These are phyloP conservation scores for Penicillium fimorum DNA, from an alignment of 495 filamentous ascomycete species.

Conservation along the genomic window DNA sequence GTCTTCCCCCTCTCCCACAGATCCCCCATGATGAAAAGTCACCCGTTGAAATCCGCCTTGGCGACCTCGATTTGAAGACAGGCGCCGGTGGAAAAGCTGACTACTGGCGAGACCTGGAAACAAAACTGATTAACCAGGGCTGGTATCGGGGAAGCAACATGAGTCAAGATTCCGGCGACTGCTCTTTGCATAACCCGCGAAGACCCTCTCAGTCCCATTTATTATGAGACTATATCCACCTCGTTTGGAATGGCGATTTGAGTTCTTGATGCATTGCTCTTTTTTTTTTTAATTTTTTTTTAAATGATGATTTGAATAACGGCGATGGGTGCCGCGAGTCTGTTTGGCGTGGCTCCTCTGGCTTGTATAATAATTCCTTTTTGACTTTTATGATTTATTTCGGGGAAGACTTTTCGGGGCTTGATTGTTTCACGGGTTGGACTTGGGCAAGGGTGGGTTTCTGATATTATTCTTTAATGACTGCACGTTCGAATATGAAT, in stretches of 20 bases:
- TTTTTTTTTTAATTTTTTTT: too few species aligned
- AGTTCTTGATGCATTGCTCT: neutral
- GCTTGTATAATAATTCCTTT: neutral
- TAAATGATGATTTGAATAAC: too few species aligned
- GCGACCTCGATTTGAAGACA: slow-evolving; percentile 88
- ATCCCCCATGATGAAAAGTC: slow-evolving; percentile 31
- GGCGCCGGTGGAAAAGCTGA: slow-evolving; percentile 60
- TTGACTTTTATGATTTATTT: neutral
- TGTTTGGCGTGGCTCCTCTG: neutral
- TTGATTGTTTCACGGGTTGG: neutral
- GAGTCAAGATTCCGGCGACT: slow-evolving; percentile 30
- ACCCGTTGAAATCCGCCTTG: slow-evolving; percentile 69
- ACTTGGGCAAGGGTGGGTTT: neutral
- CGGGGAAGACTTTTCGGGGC: neutral
- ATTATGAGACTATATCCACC: neutral
- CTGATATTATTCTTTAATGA: neutral
- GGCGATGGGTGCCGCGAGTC: neutral
- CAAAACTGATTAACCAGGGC: slow-evolving; percentile 60
- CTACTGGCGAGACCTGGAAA: slow-evolving; percentile 72
- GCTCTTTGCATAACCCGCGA: slow-evolving; percentile 29
- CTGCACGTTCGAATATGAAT: neutral
- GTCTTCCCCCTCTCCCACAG: slow-evolving; percentile 1
- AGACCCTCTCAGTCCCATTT: neutral
- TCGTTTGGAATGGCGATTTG: neutral
- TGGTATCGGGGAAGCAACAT: slow-evolving; percentile 63